Conservation (phyloP, 2,329 filamentous ascomycete genomes). For the Cordyceps javanica region DNA sequence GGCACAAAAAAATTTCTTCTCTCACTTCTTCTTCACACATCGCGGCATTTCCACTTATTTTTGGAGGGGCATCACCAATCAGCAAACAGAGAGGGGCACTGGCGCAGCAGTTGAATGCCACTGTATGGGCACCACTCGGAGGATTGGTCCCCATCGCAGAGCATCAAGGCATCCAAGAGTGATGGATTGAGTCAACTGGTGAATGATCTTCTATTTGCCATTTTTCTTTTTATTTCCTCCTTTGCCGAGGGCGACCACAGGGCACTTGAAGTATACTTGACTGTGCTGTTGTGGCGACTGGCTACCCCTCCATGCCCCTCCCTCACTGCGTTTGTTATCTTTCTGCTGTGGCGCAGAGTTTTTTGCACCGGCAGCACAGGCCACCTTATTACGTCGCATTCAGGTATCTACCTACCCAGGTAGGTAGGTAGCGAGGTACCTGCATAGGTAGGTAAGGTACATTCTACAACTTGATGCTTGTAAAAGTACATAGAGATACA, state of each 20-base stretch:
- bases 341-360: background rate
- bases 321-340: background rate
- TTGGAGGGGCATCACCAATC: background rate
- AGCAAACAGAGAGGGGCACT: background rate
- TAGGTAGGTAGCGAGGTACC: too few relatives aligned
- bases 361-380: constrained; percentile 6
- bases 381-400: constrained; percentile 5
- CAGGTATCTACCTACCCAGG: background rate
- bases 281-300: background rate
- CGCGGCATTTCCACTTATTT: constrained; percentile 1
- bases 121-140: background rate
- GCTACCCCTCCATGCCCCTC: constrained; percentile 11
- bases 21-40: background rate
- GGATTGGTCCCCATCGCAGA: constrained; percentile 5
- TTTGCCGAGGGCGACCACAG: too few relatives aligned
- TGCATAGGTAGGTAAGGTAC: background rate
- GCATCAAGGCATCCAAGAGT: constrained; percentile 7
- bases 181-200: background rate
- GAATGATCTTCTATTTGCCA: background rate
- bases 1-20: constrained; percentile 7
- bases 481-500: too few relatives aligned
- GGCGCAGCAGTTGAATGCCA: background rate
- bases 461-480: background rate
- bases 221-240: background rate
- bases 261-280: background rate